These are phyloP conservation scores for Trichoderma koningii DNA, from an alignment of 2,329 filamentous ascomycete genomes.

Conservation along the genomic window DNA sequence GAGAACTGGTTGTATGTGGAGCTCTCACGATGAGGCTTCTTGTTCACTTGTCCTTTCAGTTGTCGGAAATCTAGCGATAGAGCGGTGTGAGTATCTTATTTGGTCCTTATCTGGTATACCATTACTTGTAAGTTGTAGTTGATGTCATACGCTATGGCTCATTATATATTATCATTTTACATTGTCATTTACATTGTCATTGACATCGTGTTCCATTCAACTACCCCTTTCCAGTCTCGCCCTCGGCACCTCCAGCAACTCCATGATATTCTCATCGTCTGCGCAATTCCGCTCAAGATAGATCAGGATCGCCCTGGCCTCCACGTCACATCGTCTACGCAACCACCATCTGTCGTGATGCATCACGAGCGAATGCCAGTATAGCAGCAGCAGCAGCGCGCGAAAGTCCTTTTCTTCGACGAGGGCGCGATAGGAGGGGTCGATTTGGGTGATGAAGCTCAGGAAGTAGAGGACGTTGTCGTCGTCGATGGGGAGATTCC, in stretches of 20 bases:
- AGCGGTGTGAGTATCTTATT: neutral
- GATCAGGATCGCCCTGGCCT: conserved; percentile 54
- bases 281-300: conserved; percentile 37
- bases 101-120: neutral
- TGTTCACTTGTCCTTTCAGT: neutral
- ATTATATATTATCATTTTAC: neutral
- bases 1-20: too few species aligned
- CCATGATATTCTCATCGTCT: conserved; percentile 9
- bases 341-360: conserved; percentile 51
- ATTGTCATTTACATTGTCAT: neutral
- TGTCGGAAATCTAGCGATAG: neutral
- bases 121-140: neutral
- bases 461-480: conserved; percentile 49
- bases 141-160: neutral
- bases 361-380: conserved; percentile 57
- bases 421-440: conserved; percentile 47
- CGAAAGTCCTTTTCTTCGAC: conserved; percentile 53
- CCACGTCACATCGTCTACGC: conserved; percentile 47
- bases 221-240: neutral
- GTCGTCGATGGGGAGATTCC: conserved; percentile 41
- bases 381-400: conserved; percentile 57
- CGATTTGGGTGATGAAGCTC: conserved; percentile 50
- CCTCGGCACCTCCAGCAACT: conserved; percentile 18
- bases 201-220: neutral
- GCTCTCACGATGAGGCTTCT: neutral